Base-by-base conservation (phyloP, 257 asterid species). In the Orobanche coerulescens region DNA sequence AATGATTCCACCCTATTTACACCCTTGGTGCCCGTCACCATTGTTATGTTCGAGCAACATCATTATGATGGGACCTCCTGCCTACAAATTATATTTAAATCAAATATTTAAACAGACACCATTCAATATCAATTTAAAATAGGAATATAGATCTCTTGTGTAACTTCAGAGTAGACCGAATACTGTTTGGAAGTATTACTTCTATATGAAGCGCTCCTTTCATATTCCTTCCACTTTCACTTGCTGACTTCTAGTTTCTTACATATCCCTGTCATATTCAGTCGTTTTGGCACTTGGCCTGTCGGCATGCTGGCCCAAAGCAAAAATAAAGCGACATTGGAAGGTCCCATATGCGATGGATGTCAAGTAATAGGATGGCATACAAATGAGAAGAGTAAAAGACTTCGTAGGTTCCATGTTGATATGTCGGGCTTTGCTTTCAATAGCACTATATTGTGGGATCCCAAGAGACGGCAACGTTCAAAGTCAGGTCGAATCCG, bases 381-480 rank as follows among this genome's bases (percentile, higher is more conserved):
- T 79, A 84, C 97, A 10, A 86, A 93, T 75, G 96, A 83, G 82
- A 89, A 84, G 82, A 86, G 97, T 69, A 90, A 80, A 79, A 81
- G 81, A 34, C 86, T 84, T 39, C 90, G 96, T 24, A 77, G 99
- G 67, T 93, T 93, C 80, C 97, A 93, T 44, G 86, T 93, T 48
- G 97, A 93, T 76, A 89, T 93, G 99, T 89, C 99, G 0, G 99
- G 97, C 43, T 89, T 89, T 89, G 97, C 96, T 70, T 93, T 89
- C 79, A 93, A 93, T 64, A 86, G 99, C 82, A 86, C 92, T 71
- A 82, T 89, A 49, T 58, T 93, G 65, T 93, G 97, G 99, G 96
- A 86, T 79, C 87, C 84, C 72, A 81, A 82, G 72, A 78, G 87
- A 73, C 86, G 96, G 94, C 82, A 69, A 33, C 82, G 85, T 31